A percentile compares a stretch with the other conserved stretches of the same genome.
Evolutionary conservation across 148 eudicot species (phyloP).

Genomic region (Fagopyrum esculentum): DNA sequence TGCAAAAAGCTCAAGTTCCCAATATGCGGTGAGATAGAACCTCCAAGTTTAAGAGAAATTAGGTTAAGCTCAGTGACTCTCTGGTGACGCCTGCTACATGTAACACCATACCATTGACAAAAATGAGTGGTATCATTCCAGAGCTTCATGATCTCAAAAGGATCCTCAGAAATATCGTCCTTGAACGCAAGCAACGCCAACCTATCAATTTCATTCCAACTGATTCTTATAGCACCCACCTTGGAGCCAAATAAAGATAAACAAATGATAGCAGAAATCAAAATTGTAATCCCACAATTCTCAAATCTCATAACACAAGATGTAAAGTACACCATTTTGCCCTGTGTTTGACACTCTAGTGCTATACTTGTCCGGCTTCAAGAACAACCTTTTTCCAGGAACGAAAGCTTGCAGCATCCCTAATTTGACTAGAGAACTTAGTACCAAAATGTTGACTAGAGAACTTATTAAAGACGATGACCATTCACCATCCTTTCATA

Average conservation of each 20-base stretch:
- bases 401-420: no score
- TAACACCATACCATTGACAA: slow-evolving; percentile 21
- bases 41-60: slow-evolving; percentile 4
- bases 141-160: slow-evolving; percentile 12
- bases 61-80: slow-evolving; percentile 16
- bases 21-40: slow-evolving; percentile 19
- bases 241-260: background rate
- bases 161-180: slow-evolving; percentile 17
- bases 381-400: no score
- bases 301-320: no score
- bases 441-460: no score
- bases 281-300: background rate
- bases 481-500: no score
- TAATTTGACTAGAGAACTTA: no score
- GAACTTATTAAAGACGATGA: no score
- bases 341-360: no score
- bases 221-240: background rate
- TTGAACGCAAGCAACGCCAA: background rate
- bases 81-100: slow-evolving; percentile 12
- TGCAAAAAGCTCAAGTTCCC: slow-evolving; percentile 23
- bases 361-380: no score
- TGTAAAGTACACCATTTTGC: no score
- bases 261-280: background rate
- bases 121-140: slow-evolving; percentile 21
- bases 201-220: background rate